phyloP scores from a whole-genome alignment of 345 rosid genomes.

The Excoecaria cochinchinensis region DNA sequence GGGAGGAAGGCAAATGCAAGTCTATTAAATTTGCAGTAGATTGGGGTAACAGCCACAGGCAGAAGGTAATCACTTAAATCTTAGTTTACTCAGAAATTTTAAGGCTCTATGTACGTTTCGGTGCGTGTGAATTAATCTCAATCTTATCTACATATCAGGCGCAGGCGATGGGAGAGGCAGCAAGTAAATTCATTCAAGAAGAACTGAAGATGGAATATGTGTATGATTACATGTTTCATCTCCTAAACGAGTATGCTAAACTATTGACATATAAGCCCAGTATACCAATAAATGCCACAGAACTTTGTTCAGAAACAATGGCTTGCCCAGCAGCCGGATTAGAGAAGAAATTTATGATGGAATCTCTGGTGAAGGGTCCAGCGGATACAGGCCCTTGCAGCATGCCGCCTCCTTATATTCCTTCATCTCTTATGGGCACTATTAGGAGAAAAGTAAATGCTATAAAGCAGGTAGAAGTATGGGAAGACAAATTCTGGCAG shows the following conservation, averaged over 20 bases:
- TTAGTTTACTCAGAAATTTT: no score
- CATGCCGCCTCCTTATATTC: slow-evolving; percentile 31
- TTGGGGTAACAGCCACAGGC: slow-evolving; percentile 28
- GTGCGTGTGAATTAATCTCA: no score
- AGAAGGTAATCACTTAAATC: slow-evolving; percentile 7
- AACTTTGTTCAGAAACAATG: slow-evolving; percentile 24
- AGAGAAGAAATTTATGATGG: slow-evolving; percentile 27
- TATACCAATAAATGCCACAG: slow-evolving; percentile 17
- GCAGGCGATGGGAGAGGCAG: slow-evolving; percentile 29
- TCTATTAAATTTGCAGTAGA: slow-evolving; percentile 36
- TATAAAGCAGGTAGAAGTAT: slow-evolving; percentile 17
- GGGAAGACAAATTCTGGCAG: slow-evolving; percentile 26
- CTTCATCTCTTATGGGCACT: slow-evolving; percentile 3
- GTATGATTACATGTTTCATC: slow-evolving; percentile 37
- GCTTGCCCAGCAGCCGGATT: slow-evolving; percentile 23
- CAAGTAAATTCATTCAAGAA: slow-evolving; percentile 26
- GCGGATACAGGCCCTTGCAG: slow-evolving; percentile 16
- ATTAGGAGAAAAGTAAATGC: slow-evolving; percentile 1
- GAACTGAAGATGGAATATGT: slow-evolving; percentile 31
- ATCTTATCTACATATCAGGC: slow-evolving; percentile 16
- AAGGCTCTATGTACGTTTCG: no score
- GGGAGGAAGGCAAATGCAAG: slow-evolving; percentile 22
- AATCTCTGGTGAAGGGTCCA: slow-evolving; percentile 25
- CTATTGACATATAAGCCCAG: slow-evolving; percentile 25
- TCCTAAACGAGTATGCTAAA: slow-evolving; percentile 28